phyloP scores from a whole-genome alignment of 345 rosid genomes.

The Eucalyptus cladocalyx region DNA sequence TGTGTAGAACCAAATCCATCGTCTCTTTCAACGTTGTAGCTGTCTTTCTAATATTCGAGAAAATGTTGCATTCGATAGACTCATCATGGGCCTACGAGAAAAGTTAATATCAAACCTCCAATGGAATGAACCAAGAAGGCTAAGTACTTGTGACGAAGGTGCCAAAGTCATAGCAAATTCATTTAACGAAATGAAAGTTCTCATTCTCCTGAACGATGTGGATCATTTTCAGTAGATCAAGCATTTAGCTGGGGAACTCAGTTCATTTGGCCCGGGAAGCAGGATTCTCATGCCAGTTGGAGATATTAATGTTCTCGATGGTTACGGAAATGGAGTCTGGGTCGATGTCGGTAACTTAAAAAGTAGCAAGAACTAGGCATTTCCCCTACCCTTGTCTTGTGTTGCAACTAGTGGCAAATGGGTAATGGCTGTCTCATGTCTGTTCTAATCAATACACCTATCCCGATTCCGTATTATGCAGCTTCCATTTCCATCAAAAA shows the following conservation, averaged over 20 bases:
- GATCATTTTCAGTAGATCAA: rapidly evolving
- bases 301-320: too few species aligned
- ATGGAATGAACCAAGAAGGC: background rate
- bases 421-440: background rate
- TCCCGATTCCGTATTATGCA: background rate
- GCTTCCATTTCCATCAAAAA: background rate
- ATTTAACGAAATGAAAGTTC: too few species aligned
- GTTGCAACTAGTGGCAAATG: background rate
- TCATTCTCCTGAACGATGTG: too few species aligned
- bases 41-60: background rate
- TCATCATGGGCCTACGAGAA: background rate
- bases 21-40: background rate
- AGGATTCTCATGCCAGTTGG: too few species aligned
- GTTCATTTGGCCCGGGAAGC: too few species aligned
- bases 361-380: background rate
- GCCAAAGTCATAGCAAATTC: rapidly evolving
- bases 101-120: background rate
- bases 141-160: rapidly evolving
- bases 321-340: background rate
- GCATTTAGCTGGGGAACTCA: rapidly evolving
- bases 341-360: background rate
- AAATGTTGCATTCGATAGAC: rapidly evolving
- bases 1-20: background rate
- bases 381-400: background rate
- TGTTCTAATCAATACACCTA: background rate